Base-by-base conservation (phyloP, 2,329 filamentous ascomycete genomes). In the Paecilomyces sp. region DNA sequence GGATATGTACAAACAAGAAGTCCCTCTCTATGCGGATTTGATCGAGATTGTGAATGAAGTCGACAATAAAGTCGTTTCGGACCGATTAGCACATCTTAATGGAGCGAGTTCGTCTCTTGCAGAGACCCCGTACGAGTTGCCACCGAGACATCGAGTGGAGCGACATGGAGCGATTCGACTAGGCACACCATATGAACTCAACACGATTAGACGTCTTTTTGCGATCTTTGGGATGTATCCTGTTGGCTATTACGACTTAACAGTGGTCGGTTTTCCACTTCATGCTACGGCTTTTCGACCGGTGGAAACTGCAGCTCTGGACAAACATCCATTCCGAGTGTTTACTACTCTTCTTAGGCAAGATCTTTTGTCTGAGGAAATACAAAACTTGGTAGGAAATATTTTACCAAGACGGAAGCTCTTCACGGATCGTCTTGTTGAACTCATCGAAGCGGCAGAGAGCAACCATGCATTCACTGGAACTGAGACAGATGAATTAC, bases 231-330 rank as follows among this genome's bases (percentile, higher is more conserved):
- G 74, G 1, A 75, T 82, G 72, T 62, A 76, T 15, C 71, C 80
- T 0, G 77, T 81, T 0, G 79, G 77, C 0, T 80, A 81, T 63
- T 82, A 82, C 60, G 79, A 82, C 58, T 69, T 82, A 0, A 72
- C 72, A 0, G 63, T 72, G 0, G 78, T 74, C 2, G 72, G 73
- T 0, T 64, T 82, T 7, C 80, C 80, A 0, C 71, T 82, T 60
- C 78, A 81, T 57, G 78, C 79, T 1, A 82, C 79, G 0, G 77
- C 74, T 22, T 82, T 82, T 60, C 73, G 80, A 1, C 77, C 79
- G 0, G 64, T 66, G 0, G 66, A 63, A 7, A 47, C 57, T 0
- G 57, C 62, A 1, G 66, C 72, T 0, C 64, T 80, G 7, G 57
- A 62, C 8, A 64, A 62, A n/a, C 79, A 79, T 58, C 77, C 78